Evolutionary conservation across 768 basidiomycete species (phyloP).

Genomic region (Tephrocybe sp.): DNA sequence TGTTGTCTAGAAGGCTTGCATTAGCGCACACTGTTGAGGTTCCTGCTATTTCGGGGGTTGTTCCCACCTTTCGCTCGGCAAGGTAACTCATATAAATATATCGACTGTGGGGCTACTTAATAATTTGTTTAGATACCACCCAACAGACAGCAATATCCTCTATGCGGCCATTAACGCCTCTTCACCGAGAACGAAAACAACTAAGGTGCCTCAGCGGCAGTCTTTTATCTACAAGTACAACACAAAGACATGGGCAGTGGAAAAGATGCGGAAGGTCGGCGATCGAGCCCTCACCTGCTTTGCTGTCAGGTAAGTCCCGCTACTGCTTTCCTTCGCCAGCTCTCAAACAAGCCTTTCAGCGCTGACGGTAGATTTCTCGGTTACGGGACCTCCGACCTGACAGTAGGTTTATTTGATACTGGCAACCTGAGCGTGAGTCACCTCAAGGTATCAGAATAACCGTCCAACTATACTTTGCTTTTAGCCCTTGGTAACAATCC

Average conservation of each 20-base stretch:
- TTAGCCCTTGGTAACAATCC: slow-evolving; percentile 83
- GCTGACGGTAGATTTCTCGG: slow-evolving; percentile 80
- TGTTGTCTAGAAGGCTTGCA: slow-evolving; percentile 20
- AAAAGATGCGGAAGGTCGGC: slow-evolving; percentile 69
- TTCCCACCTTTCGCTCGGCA: slow-evolving; percentile 65
- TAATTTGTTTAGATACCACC: slow-evolving; percentile 49
- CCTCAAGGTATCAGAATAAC: not conserved
- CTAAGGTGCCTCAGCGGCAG: slow-evolving; percentile 55
- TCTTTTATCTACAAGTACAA: slow-evolving; percentile 78
- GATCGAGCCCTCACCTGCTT: slow-evolving; percentile 85
- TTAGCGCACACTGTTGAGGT: slow-evolving; percentile 53
- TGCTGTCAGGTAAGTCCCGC: slow-evolving; percentile 69
- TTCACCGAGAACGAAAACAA: slow-evolving; percentile 54
- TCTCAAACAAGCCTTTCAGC: slow-evolving; percentile 37
- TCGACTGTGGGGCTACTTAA: not conserved
- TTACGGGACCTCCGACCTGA: slow-evolving; percentile 85
- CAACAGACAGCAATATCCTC: slow-evolving; percentile 47
- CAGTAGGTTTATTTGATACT: slow-evolving; percentile 83
- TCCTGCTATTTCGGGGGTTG: slow-evolving; percentile 46
- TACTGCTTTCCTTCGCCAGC: not conserved
- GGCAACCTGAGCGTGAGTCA: slow-evolving; percentile 66
- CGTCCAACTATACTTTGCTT: slow-evolving; percentile 2
- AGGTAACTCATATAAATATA: slow-evolving; percentile 30
- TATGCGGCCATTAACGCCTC: slow-evolving; percentile 76
- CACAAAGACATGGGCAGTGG: slow-evolving; percentile 63